Evolutionary conservation across 371 early-diverging fungal genomes (phyloP).

Genomic region (Haplosporangium sp.): DNA sequence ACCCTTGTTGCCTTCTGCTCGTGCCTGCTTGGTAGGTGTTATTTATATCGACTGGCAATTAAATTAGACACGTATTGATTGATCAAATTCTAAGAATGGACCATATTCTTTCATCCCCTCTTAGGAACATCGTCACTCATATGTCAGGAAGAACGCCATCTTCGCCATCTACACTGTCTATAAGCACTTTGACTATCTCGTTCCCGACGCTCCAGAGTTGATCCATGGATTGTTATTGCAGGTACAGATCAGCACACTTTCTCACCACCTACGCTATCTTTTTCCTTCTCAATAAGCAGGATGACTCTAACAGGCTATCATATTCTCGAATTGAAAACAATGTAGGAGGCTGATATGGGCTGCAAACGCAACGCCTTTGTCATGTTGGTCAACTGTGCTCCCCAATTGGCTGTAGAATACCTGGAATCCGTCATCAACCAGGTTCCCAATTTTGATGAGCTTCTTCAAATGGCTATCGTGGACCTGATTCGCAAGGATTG

Average conservation of each 20-base stretch:
- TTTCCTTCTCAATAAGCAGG: neutral
- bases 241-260: conserved; percentile 51
- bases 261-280: neutral
- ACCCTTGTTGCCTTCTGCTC: conserved; percentile 91
- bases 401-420: conserved; percentile 86
- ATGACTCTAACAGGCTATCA: neutral
- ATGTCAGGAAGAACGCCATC: conserved; percentile 98
- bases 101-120: neutral
- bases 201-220: conserved; percentile 96
- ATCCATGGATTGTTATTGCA: conserved; percentile 81
- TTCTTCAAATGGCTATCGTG: conserved; percentile 92
- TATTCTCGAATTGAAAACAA: neutral
- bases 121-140: conserved; percentile 89
- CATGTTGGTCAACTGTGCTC: conserved; percentile 86
- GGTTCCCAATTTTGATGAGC: conserved; percentile 87
- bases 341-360: conserved; percentile 90
- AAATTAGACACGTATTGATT: neutral
- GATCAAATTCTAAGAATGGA: neutral
- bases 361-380: conserved; percentile 96
- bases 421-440: conserved; percentile 78
- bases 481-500: conserved; percentile 96
- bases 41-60: neutral
- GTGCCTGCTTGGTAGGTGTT: conserved; percentile 83
- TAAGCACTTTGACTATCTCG: conserved; percentile 87
- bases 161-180: conserved; percentile 92